Evolutionary conservation across 2,329 filamentous ascomycete species (phyloP), one percentile per base, ranked within the genome.

Genomic region (Colletotrichum tropicicola): DNA sequence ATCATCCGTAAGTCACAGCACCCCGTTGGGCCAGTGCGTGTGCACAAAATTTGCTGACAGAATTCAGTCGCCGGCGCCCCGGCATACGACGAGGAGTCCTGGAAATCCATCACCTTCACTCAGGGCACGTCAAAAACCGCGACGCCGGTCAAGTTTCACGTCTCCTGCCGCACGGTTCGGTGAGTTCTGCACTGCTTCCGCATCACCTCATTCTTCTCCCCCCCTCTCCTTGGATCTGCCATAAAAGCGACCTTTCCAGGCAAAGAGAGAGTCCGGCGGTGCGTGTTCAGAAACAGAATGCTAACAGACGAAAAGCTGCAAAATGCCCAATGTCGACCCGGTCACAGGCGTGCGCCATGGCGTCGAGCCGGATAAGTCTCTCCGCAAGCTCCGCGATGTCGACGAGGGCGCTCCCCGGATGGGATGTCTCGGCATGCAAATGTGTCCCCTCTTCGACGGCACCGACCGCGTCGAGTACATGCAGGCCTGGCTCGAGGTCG

Each of bases 241-340:
- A n/a, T n/a, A n/a, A n/a, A n/a, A n/a, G n/a, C n/a, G n/a, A n/a
- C n/a, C n/a, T n/a, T n/a, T n/a, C n/a, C n/a, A n/a, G n/a, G n/a
- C n/a, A n/a, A n/a, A n/a, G n/a, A n/a, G n/a, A n/a, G n/a, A n/a
- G 17, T 19, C 28, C 3, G 12, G 32, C 32, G n/a, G 6, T n/a
- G 45, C 13, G 28, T n/a, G 8, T 7, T 17, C 15, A 17, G 37
- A 23, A 55, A 23, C 27, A 25, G 23, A 27, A 54, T 7, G 27
- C 15, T 43, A 21, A 44, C 27, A 67, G 41, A 30, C 21, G 37
- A 8, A 12, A 52, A 85, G 83, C 58, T 93, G 91, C 78, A 91
- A 89, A 70, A 75, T 93, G 69, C 90, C 90, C 19, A 93, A 93
- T 69, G 88, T 92, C 1, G 83, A 92, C 73, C 90, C 85, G 0